A percentile compares a stretch with the other conserved stretches of the same genome.
Conservation (phyloP, 371 early-diverging fungal genomes). For the Mucor circinelloides region DNA sequence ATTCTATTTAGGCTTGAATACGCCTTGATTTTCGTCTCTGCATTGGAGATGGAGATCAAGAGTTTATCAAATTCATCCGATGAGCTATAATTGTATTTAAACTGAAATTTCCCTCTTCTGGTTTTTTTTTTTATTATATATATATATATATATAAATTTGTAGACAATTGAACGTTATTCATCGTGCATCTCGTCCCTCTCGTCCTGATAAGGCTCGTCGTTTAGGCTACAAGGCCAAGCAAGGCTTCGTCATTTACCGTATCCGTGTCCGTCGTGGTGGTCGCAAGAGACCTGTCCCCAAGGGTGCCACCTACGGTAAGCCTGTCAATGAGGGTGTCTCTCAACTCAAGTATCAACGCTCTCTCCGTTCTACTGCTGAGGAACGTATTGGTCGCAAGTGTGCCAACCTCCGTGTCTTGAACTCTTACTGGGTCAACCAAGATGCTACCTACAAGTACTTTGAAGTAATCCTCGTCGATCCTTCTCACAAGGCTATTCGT, state of each 20-base stretch:
- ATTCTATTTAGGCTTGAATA: slow-evolving; percentile 25
- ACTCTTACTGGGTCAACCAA: slow-evolving; percentile 99
- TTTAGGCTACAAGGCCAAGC: slow-evolving; percentile 99
- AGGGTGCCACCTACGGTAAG: slow-evolving; percentile 99
- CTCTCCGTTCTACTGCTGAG: slow-evolving; percentile 94
- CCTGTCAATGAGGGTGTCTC: slow-evolving; percentile 97
- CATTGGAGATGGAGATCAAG: slow-evolving; percentile 29
- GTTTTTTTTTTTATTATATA: slow-evolving; percentile 10
- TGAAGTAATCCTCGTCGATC: slow-evolving; percentile 99
- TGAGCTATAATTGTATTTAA: slow-evolving; percentile 8
- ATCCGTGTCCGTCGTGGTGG: slow-evolving; percentile 98
- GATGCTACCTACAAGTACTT: slow-evolving; percentile 99
- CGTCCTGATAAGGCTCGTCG: slow-evolving; percentile 99
- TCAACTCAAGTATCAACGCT: slow-evolving; percentile 97
- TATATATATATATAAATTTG: too few relatives aligned
- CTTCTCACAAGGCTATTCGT: slow-evolving; percentile 95
- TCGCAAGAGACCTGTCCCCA: slow-evolving; percentile 94
- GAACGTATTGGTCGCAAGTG: slow-evolving; percentile 96
- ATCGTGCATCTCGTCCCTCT: slow-evolving; percentile 97
- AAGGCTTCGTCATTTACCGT: slow-evolving; percentile 97
- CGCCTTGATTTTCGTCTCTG: slow-evolving; percentile 3
- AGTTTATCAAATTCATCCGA: slow-evolving; percentile 27
- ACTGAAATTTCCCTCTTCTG: slow-evolving; percentile 1
- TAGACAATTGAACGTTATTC: slow-evolving; percentile 95
- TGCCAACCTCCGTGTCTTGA: slow-evolving; percentile 95